Evolutionary conservation across 306 rosid species (phyloP).

Genomic region (Inga leiocalycina): DNA sequence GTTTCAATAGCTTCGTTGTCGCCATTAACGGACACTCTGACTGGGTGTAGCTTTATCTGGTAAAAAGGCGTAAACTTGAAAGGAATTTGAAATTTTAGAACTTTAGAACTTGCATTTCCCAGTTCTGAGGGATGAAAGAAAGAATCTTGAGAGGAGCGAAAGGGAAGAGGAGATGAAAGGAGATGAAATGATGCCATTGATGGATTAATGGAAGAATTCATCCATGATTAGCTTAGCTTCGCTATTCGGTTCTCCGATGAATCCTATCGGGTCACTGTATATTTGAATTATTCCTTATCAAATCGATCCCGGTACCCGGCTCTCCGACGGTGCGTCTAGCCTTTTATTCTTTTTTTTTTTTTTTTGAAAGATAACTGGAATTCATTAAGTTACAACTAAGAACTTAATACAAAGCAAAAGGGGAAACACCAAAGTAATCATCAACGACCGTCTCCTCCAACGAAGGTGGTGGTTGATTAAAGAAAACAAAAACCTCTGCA

Average conservation of each 20-base stretch:
- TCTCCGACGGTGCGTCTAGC: not conserved
- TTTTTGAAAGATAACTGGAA: too few relatives aligned
- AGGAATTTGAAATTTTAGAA: not conserved
- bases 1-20: conserved; percentile 19
- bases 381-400: too few relatives aligned
- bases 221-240: conserved; percentile 21
- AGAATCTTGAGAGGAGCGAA: conserved; percentile 28
- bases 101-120: not conserved
- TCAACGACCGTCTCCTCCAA: too few relatives aligned
- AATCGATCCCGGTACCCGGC: not conserved
- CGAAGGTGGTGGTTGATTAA: too few relatives aligned
- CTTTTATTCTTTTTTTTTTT: too few relatives aligned
- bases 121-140: conserved; percentile 30
- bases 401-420: too few relatives aligned
- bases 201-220: conserved; percentile 51
- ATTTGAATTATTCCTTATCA: not conserved
- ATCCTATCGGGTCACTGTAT: conserved; percentile 32
- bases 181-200: conserved; percentile 62
- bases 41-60: not conserved
- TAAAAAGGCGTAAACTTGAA: not conserved
- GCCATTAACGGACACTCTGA: not conserved
- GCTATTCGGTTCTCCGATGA: not conserved
- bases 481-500: too few relatives aligned
- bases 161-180: conserved; percentile 33
- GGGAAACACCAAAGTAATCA: too few relatives aligned